These are phyloP conservation scores for Lentinula edodes DNA, from an alignment of 768 basidiomycete genomes.

Conservation along the genomic window DNA sequence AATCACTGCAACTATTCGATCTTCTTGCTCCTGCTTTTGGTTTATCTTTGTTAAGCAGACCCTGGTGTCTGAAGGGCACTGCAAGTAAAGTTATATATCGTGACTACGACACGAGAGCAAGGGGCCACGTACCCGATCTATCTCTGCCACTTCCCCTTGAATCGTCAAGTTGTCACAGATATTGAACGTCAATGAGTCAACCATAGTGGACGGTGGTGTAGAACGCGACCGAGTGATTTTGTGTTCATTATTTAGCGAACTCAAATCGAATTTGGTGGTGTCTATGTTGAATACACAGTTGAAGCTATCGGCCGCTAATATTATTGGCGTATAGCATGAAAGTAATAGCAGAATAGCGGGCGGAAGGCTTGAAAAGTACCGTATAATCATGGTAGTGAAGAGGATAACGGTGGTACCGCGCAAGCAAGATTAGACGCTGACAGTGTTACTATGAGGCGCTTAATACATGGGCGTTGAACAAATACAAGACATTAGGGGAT, in stretches of 20 bases:
- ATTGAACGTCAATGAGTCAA: conserved; percentile 60
- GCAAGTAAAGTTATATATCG: neutral
- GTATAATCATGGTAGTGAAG: conserved; percentile 14
- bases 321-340: conserved; percentile 16
- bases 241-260: conserved; percentile 45
- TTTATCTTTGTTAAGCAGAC: conserved; percentile 73
- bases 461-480: no score
- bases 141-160: conserved; percentile 38
- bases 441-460: no score
- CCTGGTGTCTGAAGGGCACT: conserved; percentile 69
- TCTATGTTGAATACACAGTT: conserved; percentile 46
- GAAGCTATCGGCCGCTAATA: conserved; percentile 39
- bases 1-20: conserved; percentile 70
- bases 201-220: conserved; percentile 58
- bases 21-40: conserved; percentile 42
- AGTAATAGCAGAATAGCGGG: conserved; percentile 11
- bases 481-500: no score
- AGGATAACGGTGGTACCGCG: neutral
- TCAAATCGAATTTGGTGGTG: conserved; percentile 55
- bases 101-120: neutral
- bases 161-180: conserved; percentile 56
- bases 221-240: conserved; percentile 43
- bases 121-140: conserved; percentile 60
- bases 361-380: conserved; percentile 5
- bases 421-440: neutral